Evolutionary conservation across 108 stramenopile genomes (phyloP), one percentile per base, ranked within the genome.

Genomic region (Fragilaria radians): DNA sequence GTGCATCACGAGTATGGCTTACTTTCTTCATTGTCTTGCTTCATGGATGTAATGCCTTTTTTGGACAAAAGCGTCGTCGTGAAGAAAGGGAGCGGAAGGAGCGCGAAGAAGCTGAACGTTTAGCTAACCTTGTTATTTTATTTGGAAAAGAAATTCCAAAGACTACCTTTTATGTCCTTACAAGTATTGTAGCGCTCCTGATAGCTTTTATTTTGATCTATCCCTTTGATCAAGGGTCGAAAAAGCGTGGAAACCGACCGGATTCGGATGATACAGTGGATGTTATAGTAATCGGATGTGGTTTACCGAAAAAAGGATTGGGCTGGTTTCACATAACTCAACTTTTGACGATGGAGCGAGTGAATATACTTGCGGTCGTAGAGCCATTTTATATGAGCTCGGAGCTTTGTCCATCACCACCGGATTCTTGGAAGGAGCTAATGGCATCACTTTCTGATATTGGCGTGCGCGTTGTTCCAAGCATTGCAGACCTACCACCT

Each of bases 321-420:
- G 91, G 91, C 22, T 89, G 87, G 87, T 93, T 85, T 52, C 91
- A 93, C 61, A 78, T 81, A 18, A 69, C 79, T 5, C 91, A 93
- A 66, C 59, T 93, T 9, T 27, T 93, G 56, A 72, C 87, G 61
- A 25, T 70, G 78, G 22, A 48, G 54, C 50, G 45, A 32, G 65
- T 65, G 23, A 46, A 69, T 59, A 36, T 67, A 57, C 52, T 63
- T 68, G 58, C 50, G 46, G 78, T 89, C 21, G 82, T 89, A 4
- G 88, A 89, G 61, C 85, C 88, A 30, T 89, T 68, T 60, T 89
- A 70, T 56, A 63, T 82, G 66, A 72, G 57, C 24, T 58, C 48
- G 22, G 28, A 18, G 2, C 49, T 63, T 61, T 17, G 82, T 63
- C 1, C 67, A 53, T 24, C 34, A 57, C 34, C 67, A 32, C 57